Evolutionary conservation across 768 basidiomycete species (phyloP).

Genomic region (Lentinus tigrinus): DNA sequence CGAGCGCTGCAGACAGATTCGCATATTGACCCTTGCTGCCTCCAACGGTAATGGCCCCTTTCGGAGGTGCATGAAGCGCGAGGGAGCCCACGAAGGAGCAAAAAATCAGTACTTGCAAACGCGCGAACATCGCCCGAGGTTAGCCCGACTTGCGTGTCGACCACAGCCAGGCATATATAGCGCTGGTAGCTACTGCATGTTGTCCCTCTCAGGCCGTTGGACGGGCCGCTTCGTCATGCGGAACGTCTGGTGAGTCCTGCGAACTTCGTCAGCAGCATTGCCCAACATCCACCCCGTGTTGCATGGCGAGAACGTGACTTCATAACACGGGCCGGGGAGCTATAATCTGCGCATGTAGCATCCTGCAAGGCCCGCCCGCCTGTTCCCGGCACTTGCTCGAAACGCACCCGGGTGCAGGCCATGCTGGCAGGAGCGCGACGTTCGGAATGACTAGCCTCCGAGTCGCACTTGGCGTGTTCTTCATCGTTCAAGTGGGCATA

Average conservation of each 20-base stretch:
- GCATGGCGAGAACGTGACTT: not conserved
- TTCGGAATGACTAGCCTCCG: no score
- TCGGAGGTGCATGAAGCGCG: constrained; percentile 2
- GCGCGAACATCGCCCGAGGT: no score
- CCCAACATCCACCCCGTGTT: not conserved
- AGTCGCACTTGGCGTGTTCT: no score
- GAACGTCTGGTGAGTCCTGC: not conserved
- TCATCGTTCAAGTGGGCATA: no score
- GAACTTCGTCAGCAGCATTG: not conserved
- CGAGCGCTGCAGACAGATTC: constrained; percentile 10
- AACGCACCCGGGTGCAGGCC: no score
- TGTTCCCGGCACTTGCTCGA: no score
- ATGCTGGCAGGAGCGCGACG: no score
- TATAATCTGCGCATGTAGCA: no score
- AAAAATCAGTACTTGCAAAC: not conserved
- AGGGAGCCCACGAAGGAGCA: constrained; percentile 4
- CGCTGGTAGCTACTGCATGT: not conserved
- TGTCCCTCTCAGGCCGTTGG: not conserved
- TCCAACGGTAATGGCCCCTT: constrained; percentile 13
- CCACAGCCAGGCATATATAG: not conserved
- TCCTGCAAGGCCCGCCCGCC: no score
- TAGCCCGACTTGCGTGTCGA: not conserved
- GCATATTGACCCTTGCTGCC: constrained; percentile 9
- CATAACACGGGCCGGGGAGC: not conserved
- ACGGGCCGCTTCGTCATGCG: not conserved